Conservation (phyloP, 805 yeast genomes). For the Candida xyloterini region DNA sequence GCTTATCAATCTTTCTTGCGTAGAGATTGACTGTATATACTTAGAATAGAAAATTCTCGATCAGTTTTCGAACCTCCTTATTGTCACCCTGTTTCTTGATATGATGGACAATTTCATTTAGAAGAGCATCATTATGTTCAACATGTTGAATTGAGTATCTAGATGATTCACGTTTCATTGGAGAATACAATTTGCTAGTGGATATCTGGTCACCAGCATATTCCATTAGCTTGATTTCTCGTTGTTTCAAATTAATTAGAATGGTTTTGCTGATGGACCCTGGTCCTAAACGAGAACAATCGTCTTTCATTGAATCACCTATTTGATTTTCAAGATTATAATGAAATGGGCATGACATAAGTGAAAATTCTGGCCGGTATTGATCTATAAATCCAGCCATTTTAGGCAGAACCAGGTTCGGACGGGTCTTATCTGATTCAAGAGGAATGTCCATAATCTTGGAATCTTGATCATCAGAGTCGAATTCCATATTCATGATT, state of each 20-base stretch:
- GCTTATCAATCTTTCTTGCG: conserved; percentile 85
- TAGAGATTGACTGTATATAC: conserved; percentile 24
- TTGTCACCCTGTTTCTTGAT: conserved; percentile 8
- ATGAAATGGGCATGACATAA: conserved; percentile 50
- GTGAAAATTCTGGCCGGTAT: conserved; percentile 48
- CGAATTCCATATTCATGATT: background rate
- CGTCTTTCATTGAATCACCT: conserved; percentile 46
- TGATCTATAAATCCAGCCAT: conserved; percentile 43
- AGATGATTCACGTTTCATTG: conserved; percentile 3
- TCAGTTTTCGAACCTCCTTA: conserved; percentile 18
- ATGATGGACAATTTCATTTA: conserved; percentile 14
- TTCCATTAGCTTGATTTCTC: conserved; percentile 25
- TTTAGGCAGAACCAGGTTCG: conserved; percentile 20
- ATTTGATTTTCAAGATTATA: conserved; percentile 44
- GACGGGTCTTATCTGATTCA: background rate
- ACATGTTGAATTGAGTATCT: conserved; percentile 5
- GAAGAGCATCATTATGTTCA: conserved; percentile 16
- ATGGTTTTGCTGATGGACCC: conserved; percentile 17
- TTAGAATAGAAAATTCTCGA: conserved; percentile 11
- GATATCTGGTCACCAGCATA: conserved; percentile 9
- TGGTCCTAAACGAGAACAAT: conserved; percentile 29
- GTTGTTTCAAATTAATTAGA: conserved; percentile 27
- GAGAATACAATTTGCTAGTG: conserved; percentile 16
- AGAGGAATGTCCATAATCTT: conserved; percentile 1
- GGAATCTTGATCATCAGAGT: background rate